Percentiles rank a stretch among this genome's conserved stretches.
Conservation (phyloP, 2,329 filamentous ascomycete species). For the Fusarium irregulare region DNA sequence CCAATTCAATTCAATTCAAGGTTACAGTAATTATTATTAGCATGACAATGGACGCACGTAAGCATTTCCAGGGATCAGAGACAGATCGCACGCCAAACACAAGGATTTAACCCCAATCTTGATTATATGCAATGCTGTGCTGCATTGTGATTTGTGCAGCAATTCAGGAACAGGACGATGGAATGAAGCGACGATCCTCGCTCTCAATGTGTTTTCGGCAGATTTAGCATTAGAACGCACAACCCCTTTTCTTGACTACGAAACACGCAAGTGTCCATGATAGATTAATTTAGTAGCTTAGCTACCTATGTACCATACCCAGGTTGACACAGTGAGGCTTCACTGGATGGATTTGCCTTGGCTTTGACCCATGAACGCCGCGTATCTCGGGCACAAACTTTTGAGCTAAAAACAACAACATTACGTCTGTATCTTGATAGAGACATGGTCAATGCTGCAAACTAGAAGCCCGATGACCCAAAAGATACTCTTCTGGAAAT, state of each 20-base stretch:
- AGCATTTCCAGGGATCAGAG: constrained; percentile 19
- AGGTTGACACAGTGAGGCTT: not conserved
- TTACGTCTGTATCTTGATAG: constrained; percentile 34
- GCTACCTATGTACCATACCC: not conserved
- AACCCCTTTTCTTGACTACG: constrained; percentile 37
- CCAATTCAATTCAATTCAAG: not conserved
- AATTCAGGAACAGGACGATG: constrained; percentile 23
- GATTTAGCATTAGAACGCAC: constrained; percentile 18
- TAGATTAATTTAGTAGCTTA: constrained; percentile 17
- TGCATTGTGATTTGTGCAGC: constrained; percentile 33
- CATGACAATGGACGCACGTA: constrained; percentile 12
- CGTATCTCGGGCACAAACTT: constrained; percentile 30
- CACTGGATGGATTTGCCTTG: not conserved
- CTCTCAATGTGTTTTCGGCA: constrained; percentile 24
- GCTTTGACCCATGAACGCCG: constrained; percentile 26
- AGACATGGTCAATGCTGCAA: constrained; percentile 34
- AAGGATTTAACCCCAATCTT: constrained; percentile 20
- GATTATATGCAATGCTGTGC: constrained; percentile 1
- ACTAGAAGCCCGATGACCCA: constrained; percentile 12
- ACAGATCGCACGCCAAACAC: constrained; percentile 31
- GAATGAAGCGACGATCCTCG: constrained; percentile 39
- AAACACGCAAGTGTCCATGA: constrained; percentile 33
- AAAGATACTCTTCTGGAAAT: constrained; percentile 29
- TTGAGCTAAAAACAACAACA: constrained; percentile 30
- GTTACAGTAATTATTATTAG: not conserved